Conservation (phyloP, 2,329 filamentous ascomycete genomes). For the Colletotrichum godetiae region DNA sequence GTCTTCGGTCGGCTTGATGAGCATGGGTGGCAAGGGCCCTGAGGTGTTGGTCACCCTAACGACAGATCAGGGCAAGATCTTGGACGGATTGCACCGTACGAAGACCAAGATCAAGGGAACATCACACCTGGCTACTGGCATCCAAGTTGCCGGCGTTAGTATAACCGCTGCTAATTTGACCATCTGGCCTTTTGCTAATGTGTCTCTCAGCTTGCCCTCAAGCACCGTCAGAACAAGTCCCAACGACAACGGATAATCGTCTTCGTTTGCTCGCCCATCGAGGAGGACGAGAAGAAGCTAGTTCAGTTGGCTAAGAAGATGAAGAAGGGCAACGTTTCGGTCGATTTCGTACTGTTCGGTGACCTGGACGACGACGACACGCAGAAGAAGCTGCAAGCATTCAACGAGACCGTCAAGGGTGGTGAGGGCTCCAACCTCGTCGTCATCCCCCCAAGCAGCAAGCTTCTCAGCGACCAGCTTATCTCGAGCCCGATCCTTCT, state of each 20-base stretch:
- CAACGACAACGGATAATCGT: conserved; percentile 97
- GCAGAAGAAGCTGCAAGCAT: conserved; percentile 91
- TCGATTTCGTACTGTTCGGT: conserved; percentile 96
- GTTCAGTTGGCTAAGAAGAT: conserved; percentile 94
- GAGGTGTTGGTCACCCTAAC: conserved; percentile 97
- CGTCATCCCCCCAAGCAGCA: conserved; percentile 89
- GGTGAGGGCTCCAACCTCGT: conserved; percentile 92
- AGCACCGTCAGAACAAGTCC: conserved; percentile 97
- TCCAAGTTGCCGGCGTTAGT: conserved; percentile 93
- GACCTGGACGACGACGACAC: conserved; percentile 91
- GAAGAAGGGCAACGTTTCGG: conserved; percentile 96
- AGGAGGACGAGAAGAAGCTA: conserved; percentile 89
- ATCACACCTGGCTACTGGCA: conserved; percentile 89
- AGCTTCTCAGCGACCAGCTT: conserved; percentile 92
- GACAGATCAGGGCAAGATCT: conserved; percentile 93
- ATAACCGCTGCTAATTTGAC: conserved; percentile 26
- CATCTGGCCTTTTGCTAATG: conserved; percentile 36
- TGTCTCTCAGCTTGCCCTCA: conserved; percentile 81
- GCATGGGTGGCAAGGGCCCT: conserved; percentile 97
- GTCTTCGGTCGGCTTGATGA: conserved; percentile 97
- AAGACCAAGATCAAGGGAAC: conserved; percentile 90
- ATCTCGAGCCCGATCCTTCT: conserved; percentile 90
- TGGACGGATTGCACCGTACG: conserved; percentile 91
- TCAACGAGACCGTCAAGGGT: conserved; percentile 93
- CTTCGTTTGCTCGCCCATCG: conserved; percentile 93